A percentile compares a stretch with the other conserved stretches of the same genome.
Conservation (phyloP, 2,329 filamentous ascomycete genomes). For the Stemphylium lycopersici region DNA sequence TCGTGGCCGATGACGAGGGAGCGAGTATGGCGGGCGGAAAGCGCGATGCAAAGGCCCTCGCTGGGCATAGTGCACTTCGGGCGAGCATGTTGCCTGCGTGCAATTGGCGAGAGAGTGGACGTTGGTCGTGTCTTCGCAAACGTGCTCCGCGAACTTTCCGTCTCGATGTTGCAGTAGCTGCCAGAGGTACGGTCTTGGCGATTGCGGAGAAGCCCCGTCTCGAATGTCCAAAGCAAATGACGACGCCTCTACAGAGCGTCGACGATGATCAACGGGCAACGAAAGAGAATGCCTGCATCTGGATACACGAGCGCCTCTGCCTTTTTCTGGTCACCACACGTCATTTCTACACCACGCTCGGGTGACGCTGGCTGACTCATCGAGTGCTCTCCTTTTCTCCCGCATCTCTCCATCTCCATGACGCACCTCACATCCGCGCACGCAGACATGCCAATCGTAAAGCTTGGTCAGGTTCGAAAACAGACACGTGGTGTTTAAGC, state of each 20-base stretch:
- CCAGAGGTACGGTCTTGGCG: constrained; percentile 10
- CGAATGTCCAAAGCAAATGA: background rate
- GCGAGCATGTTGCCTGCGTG: constrained; percentile 35
- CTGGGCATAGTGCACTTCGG: constrained; percentile 39
- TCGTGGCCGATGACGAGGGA: constrained; percentile 25
- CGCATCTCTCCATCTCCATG: no score
- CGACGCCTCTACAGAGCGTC: background rate
- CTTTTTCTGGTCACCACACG: background rate
- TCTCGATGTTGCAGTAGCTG: constrained; percentile 6
- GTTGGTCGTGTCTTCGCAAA: constrained; percentile 7
- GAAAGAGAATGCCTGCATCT: no score
- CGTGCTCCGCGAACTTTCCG: constrained; percentile 10
- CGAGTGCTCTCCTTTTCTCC: background rate
- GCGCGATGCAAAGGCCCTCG: constrained; percentile 37
- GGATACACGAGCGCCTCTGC: background rate
- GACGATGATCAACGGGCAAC: background rate
- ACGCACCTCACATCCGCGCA: no score
- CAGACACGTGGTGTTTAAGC: no score
- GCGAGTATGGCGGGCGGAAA: constrained; percentile 36
- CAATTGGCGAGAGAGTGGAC: background rate
- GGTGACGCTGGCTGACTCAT: constrained; percentile 9
- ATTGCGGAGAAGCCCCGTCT: constrained; percentile 5
- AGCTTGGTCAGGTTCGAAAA: no score
- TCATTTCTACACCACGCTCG: constrained; percentile 5
- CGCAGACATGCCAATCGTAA: no score